Base-by-base conservation (phyloP, 345 rosid species). In the Luvunga scandens region DNA sequence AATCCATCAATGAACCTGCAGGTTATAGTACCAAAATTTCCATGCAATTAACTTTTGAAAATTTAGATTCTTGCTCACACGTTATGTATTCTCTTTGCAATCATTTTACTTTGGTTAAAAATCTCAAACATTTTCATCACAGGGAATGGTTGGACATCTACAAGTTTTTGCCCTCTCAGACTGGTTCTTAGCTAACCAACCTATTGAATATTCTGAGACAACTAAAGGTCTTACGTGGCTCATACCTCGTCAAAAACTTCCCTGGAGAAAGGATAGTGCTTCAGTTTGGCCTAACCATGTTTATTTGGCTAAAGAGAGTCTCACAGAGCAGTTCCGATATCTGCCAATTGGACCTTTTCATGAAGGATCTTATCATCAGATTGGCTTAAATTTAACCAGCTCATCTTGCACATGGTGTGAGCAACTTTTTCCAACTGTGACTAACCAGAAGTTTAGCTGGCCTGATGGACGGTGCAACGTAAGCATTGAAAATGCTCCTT, bases 71-170 rank as follows among this genome's bases (percentile, higher is more conserved):
- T 2, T 33, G 66, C 48, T 33, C 9, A 24, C 62, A 55, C 63
- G 61, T 59, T 30, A 34, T 38, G 63, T 33, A 33, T 45, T 45
- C 27, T 69, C 28, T 53, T 10, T 25, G 78, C 7, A 53, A 75
- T 61, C 36, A 60, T 53, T 33, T 25, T 33, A 21, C 61, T 66
- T 36, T 12, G 7, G 39, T 48, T 66, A 27, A 38, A 28, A n/a
- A 48, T 71, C 27, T 65, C 25, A 30, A 34, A 30, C 22, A 1
- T 8, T 66, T 75, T 39, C 66, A 64, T 71, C 33, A 21, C 77
- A 88, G 91, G 91, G 89, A 80, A 74, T 88, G 86, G 69, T 85
- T 55, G 91, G 91, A 62, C 91, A 88, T 73, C 86, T 88, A 45
- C 91, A 88, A 86, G 87, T 86, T 71, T 88, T 88, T 86, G 88